A percentile compares a stretch with the other conserved stretches of the same genome.
Evolutionary conservation across 805 yeast species (phyloP).

Genomic region (Priceomyces carsonii): DNA sequence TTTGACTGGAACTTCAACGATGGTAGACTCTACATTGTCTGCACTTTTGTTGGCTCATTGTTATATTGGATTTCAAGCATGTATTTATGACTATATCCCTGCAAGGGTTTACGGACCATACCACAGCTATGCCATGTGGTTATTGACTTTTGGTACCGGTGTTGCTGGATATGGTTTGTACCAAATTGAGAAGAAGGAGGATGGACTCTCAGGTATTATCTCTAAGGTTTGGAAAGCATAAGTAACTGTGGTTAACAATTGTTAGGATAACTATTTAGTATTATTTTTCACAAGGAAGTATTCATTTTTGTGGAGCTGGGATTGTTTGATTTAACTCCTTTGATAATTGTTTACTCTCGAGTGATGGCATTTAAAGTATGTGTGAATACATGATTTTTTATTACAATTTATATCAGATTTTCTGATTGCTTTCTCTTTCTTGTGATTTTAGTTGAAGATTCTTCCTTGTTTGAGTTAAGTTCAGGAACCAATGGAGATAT

Average conservation of each 20-base stretch:
- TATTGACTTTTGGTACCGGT: conserved; percentile 63
- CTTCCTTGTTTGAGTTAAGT: conserved; percentile 6
- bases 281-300: too few relatives aligned
- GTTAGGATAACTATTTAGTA: too few relatives aligned
- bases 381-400: too few relatives aligned
- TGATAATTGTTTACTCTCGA: too few relatives aligned
- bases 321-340: too few relatives aligned
- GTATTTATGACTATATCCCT: conserved; percentile 80
- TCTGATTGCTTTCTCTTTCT: conserved; percentile 13
- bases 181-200: conserved; percentile 63
- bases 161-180: conserved; percentile 72
- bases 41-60: conserved; percentile 61
- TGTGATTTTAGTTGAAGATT: conserved; percentile 5
- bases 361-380: too few relatives aligned
- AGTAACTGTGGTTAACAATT: too few relatives aligned
- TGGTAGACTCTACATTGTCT: conserved; percentile 57
- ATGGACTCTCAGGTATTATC: conserved; percentile 59
- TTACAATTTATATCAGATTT: conserved; percentile 3
- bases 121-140: conserved; percentile 60
- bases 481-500: conserved; percentile 12
- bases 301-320: too few relatives aligned
- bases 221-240: conserved; percentile 40
- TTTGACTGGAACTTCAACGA: conserved; percentile 51
- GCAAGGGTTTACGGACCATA: conserved; percentile 66
- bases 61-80: conserved; percentile 70